These are phyloP conservation scores for Aspergillus jensenii DNA, from an alignment of 2,329 filamentous ascomycete species.

Conservation along the genomic window DNA sequence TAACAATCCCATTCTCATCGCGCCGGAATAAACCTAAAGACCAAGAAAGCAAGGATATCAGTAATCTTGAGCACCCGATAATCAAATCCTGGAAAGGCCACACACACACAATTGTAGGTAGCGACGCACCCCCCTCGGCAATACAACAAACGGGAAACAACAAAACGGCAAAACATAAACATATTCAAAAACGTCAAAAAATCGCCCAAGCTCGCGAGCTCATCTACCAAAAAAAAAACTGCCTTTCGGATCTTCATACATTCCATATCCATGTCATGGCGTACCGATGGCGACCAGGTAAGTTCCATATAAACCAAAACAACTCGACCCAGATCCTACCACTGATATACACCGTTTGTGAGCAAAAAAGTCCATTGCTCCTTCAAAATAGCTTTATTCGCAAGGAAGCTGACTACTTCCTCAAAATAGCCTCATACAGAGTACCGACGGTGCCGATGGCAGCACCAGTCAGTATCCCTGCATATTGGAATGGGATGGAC, in stretches of 20 bases:
- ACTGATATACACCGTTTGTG: slow-evolving; percentile 2
- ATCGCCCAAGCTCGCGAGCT: neutral
- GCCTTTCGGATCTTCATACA: neutral
- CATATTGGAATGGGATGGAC: slow-evolving; percentile 39
- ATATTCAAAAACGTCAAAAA: neutral
- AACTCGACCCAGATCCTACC: neutral
- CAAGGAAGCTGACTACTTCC: slow-evolving; percentile 29
- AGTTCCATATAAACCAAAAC: neutral
- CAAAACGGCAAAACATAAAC: neutral
- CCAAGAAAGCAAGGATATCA: slow-evolving; percentile 14
- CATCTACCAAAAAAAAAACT: neutral
- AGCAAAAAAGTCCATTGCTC: neutral
- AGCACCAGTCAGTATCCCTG: slow-evolving; percentile 42
- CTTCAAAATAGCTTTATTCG: no score
- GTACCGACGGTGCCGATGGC: slow-evolving; percentile 43
- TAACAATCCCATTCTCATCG: slow-evolving; percentile 9
- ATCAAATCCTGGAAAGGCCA: neutral
- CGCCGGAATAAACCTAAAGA: slow-evolving; percentile 11
- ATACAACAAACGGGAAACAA: neutral
- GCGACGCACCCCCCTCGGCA: neutral
- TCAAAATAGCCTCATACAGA: slow-evolving; percentile 49
- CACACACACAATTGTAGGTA: neutral
- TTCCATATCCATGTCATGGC: neutral
- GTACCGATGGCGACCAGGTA: neutral
- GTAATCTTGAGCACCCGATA: neutral